Evolutionary conservation across 805 yeast genomes (phyloP), one percentile per base, ranked within the genome.

Genomic region (Candida qinlingensis): DNA sequence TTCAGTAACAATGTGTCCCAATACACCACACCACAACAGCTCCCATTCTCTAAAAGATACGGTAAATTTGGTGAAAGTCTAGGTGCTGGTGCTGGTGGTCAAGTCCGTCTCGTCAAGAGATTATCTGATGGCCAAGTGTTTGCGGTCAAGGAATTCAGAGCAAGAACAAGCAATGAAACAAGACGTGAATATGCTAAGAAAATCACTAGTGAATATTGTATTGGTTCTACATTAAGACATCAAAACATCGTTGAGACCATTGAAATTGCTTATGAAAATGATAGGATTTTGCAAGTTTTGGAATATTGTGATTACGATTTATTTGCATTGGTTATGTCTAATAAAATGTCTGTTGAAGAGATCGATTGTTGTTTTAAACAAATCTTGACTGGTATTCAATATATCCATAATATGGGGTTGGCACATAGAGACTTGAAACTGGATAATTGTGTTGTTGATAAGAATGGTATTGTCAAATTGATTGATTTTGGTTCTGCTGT

Each of bases 11-110:
- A 64, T 60, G 68, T 65, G 29, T 63, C 66, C 42, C 60, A 59
- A 3, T 61, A 67, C 52, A 63, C 72, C 29, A 69, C 68, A 13
- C 75, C 76, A 62, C 58, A 66, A 25, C 56, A 55, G 7, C 49
- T 71, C 41, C 90, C 91, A 1, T 83, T 84, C 55, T 79, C 85
- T 38, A 88, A 85, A 60, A 72, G 90, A 56, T 90, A 89, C 65
- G 79, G 85, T 45, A 86, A 83, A 63, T 82, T 85, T 47, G 96
- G 96, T 46, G 92, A 89, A 53, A 86, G 80, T 50, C 73, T 91
- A 42, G 97, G 97, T 47, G 94, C 94, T 25, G 97, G 97, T 46
- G 97, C 97, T 2, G 97, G 97, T 44, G 97, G 97, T 4, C 77
- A 85, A 12, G 97, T 91, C 34, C 81, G 82, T 59, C 72, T 90